Percentiles rank a stretch among this genome's conserved stretches.
phyloP scores from a whole-genome alignment of 1,284 basidiomycete species.

The Boletus subluridellus region DNA sequence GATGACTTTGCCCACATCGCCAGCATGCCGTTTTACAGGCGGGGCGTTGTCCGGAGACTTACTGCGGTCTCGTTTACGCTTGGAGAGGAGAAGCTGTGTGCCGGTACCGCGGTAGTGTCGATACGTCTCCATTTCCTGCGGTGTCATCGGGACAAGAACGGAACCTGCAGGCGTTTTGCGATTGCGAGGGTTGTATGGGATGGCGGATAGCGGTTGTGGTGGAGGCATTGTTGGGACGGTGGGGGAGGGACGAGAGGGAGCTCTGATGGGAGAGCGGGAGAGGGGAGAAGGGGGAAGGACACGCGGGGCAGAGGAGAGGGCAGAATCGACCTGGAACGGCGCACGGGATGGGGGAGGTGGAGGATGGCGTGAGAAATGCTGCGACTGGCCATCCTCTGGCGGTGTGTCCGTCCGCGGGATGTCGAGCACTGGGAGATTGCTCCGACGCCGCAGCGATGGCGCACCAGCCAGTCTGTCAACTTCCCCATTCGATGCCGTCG shows the following conservation, averaged over 20 bases:
- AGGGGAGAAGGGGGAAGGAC: constrained; percentile 28
- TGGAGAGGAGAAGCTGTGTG: constrained; percentile 48
- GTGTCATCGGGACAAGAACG: constrained; percentile 62
- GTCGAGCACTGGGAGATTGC: constrained; percentile 34
- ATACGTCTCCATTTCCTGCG: constrained; percentile 59
- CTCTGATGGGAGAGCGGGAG: constrained; percentile 31
- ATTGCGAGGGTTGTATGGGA: constrained; percentile 63
- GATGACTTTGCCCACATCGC: constrained; percentile 66
- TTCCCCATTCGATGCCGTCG: constrained; percentile 18
- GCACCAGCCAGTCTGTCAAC: constrained; percentile 41
- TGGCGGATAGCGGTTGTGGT: constrained; percentile 27
- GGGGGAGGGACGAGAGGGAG: constrained; percentile 21
- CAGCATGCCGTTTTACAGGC: constrained; percentile 50
- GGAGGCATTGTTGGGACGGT: constrained; percentile 27
- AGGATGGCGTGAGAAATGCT: constrained; percentile 29
- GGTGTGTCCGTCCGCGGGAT: constrained; percentile 27
- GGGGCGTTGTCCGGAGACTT: constrained; percentile 41
- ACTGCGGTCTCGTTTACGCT: constrained; percentile 54
- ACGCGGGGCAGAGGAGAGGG: constrained; percentile 21
- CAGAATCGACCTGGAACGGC: constrained; percentile 30
- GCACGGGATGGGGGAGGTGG: constrained; percentile 29
- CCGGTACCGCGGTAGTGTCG: constrained; percentile 58
- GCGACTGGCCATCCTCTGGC: constrained; percentile 23
- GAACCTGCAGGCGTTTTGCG: constrained; percentile 59
- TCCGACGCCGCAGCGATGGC: constrained; percentile 40